phyloP scores from a whole-genome alignment of 164 flowering plant species.

The Houttuynia cordata region DNA sequence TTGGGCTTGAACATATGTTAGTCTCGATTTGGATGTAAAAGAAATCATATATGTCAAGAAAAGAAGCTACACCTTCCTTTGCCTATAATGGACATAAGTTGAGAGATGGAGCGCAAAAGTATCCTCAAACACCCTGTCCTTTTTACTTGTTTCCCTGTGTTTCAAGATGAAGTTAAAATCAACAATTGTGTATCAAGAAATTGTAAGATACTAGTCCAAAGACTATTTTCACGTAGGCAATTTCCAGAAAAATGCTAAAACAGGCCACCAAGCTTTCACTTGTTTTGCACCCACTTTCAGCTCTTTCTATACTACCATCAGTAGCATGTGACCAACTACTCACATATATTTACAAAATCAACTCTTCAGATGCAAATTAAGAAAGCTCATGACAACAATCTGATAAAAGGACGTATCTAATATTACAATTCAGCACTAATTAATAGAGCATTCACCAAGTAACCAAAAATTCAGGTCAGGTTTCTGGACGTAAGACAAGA shows the following conservation, averaged over 20 bases:
- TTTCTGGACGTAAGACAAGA: too few relatives aligned
- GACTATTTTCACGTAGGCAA: background rate
- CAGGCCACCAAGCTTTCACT: too few relatives aligned
- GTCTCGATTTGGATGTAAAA: too few relatives aligned
- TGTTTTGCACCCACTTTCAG: background rate
- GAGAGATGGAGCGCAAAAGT: conserved; percentile 36
- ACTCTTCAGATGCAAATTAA: too few relatives aligned
- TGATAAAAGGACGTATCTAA: too few relatives aligned
- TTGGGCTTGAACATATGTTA: too few relatives aligned
- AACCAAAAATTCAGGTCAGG: too few relatives aligned
- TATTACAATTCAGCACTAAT: too few relatives aligned
- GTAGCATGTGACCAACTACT: background rate
- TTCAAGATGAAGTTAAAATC: conserved; percentile 2
- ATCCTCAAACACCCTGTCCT: conserved; percentile 33
- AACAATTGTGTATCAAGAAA: background rate
- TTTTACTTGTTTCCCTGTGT: conserved; percentile 42
- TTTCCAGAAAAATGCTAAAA: background rate
- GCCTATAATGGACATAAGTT: conserved; percentile 28
- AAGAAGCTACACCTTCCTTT: conserved; percentile 47
- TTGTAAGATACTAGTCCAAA: background rate
- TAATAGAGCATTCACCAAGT: too few relatives aligned
- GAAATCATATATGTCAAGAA: background rate
- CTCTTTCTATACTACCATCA: background rate
- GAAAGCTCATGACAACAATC: background rate
- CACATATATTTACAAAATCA: background rate